A percentile compares a stretch with the other conserved stretches of the same genome.
These are phyloP conservation scores for Glycine tomentella DNA, from an alignment of 306 rosid genomes.

Conservation along the genomic window DNA sequence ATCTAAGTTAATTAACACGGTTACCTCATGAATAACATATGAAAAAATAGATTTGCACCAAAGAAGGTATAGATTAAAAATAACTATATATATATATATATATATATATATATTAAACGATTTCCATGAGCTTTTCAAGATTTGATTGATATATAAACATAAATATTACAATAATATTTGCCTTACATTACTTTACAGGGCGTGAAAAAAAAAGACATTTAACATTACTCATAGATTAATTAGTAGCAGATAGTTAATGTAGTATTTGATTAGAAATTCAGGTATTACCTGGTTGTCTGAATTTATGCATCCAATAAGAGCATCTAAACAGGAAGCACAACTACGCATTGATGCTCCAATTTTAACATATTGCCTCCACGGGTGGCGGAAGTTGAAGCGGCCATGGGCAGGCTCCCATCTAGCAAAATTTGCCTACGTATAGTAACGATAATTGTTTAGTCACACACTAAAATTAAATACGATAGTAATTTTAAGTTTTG, in stretches of 20 bases:
- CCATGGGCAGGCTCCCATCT: constrained; percentile 95
- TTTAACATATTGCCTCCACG: constrained; percentile 83
- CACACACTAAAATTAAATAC: constrained; percentile 5
- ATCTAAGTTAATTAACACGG: no score
- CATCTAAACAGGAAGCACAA: constrained; percentile 81
- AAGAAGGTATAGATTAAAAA: no score
- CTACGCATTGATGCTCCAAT: constrained; percentile 77
- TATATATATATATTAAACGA: no score
- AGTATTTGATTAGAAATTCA: not conserved
- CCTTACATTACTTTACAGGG: no score
- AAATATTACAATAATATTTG: no score
- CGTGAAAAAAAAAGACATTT: no score
- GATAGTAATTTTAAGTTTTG: not conserved
- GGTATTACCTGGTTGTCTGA: constrained; percentile 65
- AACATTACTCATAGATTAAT: no score
- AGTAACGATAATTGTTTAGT: not conserved
- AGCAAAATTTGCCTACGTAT: constrained; percentile 78
- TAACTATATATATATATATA: no score
- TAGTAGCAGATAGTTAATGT: no score
- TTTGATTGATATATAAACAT: not conserved
- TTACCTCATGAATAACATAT: no score
- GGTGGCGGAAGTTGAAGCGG: constrained; percentile 82
- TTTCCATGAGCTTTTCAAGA: no score
- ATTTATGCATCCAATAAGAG: constrained; percentile 72
- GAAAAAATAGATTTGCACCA: no score